These are phyloP conservation scores for Pseudogymnoascus sp. DNA, from an alignment of 2,329 filamentous ascomycete species.

Conservation along the genomic window DNA sequence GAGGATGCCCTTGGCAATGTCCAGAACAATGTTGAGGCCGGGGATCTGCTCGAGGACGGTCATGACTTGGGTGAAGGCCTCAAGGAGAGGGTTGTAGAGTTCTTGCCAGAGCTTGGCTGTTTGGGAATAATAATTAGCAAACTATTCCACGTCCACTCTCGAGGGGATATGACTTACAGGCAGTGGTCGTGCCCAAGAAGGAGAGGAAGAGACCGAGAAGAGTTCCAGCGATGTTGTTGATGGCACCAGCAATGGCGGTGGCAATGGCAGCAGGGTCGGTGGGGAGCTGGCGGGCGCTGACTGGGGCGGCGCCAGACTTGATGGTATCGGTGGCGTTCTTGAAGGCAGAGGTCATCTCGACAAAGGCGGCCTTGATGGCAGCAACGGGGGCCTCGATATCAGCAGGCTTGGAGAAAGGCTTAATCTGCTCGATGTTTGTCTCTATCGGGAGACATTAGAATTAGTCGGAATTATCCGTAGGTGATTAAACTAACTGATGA, in stretches of 20 bases:
- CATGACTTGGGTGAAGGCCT: background rate
- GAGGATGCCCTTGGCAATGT: background rate
- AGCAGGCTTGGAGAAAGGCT: background rate
- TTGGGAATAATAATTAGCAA: background rate
- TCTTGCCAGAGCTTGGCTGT: constrained; percentile 2
- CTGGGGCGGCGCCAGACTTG: background rate
- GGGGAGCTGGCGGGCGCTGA: background rate
- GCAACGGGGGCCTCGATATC: background rate
- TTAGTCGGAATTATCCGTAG: background rate
- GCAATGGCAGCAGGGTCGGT: background rate
- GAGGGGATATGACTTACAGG: background rate
- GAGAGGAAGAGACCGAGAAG: background rate
- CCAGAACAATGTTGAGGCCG: background rate
- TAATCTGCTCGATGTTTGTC: background rate
- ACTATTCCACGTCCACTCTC: background rate
- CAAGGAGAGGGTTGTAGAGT: background rate
- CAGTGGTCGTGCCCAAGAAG: background rate
- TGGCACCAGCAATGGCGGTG: background rate
- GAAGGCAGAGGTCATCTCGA: background rate
- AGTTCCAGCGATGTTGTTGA: background rate
- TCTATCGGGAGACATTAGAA: background rate
- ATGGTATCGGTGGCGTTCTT: background rate
- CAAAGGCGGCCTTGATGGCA: background rate
- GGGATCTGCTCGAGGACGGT: background rate
- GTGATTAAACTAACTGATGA: background rate